Conservation (phyloP, 352 stramenopile species). For the Phytopythium vexans region DNA sequence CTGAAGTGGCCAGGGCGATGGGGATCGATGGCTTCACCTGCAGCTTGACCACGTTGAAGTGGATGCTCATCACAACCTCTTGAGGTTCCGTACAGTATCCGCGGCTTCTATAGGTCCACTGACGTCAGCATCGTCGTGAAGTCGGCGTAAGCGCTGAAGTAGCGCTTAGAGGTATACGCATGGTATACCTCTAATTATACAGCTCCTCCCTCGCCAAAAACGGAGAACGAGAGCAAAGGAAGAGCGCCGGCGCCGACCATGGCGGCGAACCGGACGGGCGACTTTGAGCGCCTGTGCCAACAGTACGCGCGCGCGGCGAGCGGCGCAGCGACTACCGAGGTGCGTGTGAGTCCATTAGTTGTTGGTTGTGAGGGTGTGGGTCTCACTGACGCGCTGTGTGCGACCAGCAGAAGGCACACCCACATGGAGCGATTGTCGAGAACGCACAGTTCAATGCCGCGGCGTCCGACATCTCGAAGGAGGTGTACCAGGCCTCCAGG, state of each 20-base stretch:
- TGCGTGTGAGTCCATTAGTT: constrained; percentile 6
- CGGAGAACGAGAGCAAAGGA: not conserved
- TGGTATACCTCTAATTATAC: too few relatives aligned
- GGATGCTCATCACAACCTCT: too few relatives aligned
- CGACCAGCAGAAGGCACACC: constrained; percentile 29
- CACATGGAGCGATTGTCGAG: constrained; percentile 52
- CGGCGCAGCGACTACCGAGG: constrained; percentile 14
- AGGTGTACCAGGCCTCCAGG: constrained; percentile 79
- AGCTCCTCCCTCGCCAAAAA: too few relatives aligned
- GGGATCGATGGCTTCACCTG: too few relatives aligned
- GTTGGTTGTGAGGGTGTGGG: not conserved
- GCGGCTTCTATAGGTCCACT: too few relatives aligned
- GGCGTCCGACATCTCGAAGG: constrained; percentile 78
- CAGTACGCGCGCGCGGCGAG: constrained; percentile 38
- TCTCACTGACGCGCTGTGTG: constrained; percentile 7
- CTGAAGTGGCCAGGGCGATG: too few relatives aligned
- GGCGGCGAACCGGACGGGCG: constrained; percentile 64
- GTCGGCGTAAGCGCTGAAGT: too few relatives aligned
- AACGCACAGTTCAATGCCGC: constrained; percentile 80
- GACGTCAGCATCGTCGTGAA: too few relatives aligned
- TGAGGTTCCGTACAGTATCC: too few relatives aligned
- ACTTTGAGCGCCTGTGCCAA: constrained; percentile 68
- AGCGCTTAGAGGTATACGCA: too few relatives aligned
- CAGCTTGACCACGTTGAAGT: too few relatives aligned
- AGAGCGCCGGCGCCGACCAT: constrained; percentile 18